Base-by-base conservation (phyloP, 1,284 basidiomycete species). In the Farysia itapuensis region DNA sequence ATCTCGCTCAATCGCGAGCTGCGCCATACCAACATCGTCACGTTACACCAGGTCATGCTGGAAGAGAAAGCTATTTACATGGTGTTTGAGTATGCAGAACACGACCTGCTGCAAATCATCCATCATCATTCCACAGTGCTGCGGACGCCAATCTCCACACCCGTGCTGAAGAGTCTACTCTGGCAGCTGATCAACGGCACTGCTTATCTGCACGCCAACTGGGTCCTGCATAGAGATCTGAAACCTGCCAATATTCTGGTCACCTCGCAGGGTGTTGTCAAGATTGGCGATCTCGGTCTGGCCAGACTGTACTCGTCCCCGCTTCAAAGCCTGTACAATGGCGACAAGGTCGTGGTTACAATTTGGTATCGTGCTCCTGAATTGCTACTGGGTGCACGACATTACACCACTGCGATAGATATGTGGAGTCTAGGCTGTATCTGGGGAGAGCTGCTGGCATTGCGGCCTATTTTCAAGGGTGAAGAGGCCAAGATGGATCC, bases 171-270 rank as follows among this genome's bases (percentile, higher is more conserved):
- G 77, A 90, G 90, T 2, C 83, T 98, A 24, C 85, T 90, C 2
- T 93, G 91, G 78, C 95, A 99, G 77, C 86, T 99, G n/a, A 80
- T 96, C 47, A 93, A 93, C 70, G 94, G 94, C 7, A 84, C 97
- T 8, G 81, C 92, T 42, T 98, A 96, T 77, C 86, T 98, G 7
- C 95, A 99, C 78, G 87, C 90, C 15, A 87, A 86, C 54, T 94
- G 95, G 79, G 90, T 96, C 70, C 84, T 98, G 39, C 93, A 97
- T 74, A 89, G 76, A 88, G 95, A 99, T 77, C 84, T 99, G 56
- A 99, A 99, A 78, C 95, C 95, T 0, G 95, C 95, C 19, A 99
- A 99, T 74, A 97, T 99, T 75, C 87, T 98, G 40, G 90, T 99
- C 42, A 96, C 87, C 12, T 84, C 86, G 4, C 73, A 78, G 11